Percentiles rank a stretch among this genome's conserved stretches.
These are phyloP conservation scores for Auricularia sp. DNA, from an alignment of 768 basidiomycete species.

Conservation along the genomic window DNA sequence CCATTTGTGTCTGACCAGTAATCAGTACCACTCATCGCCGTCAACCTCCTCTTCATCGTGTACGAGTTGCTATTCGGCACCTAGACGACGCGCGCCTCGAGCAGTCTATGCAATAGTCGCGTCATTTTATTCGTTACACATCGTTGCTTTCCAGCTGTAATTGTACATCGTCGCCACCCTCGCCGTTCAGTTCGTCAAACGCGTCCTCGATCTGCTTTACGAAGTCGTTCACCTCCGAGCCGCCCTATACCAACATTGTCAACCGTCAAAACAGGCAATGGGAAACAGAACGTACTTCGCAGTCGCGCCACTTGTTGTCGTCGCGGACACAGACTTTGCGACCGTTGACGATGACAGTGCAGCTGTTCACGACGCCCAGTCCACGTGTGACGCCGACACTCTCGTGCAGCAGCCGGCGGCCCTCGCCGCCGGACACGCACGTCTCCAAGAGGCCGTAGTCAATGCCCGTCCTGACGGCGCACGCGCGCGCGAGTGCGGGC, in stretches of 20 bases:
- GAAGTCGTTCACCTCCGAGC: constrained; percentile 67
- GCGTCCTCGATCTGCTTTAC: constrained; percentile 66
- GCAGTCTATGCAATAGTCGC: too few relatives aligned
- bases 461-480: constrained; percentile 52
- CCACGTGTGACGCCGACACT: constrained; percentile 39
- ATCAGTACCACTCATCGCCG: constrained; percentile 84
- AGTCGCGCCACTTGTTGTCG: constrained; percentile 60
- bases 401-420: constrained; percentile 49
- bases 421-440: constrained; percentile 53
- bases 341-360: constrained; percentile 71
- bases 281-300: constrained; percentile 43
- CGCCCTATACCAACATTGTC: constrained; percentile 37
- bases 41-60: constrained; percentile 79
- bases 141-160: not conserved
- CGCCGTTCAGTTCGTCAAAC: constrained; percentile 51
- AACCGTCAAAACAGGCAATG: not conserved
- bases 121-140: not conserved
- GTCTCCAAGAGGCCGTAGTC: constrained; percentile 59
- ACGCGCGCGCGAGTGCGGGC: constrained; percentile 52
- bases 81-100: not conserved
- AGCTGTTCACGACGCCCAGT: constrained; percentile 64
- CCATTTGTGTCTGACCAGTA: constrained; percentile 7
- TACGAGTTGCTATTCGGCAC: constrained; percentile 69
- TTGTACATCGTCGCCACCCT: not conserved
- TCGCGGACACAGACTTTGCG: constrained; percentile 67